Conservation (phyloP, 345 rosid species). For the Erucastrum elatum region DNA sequence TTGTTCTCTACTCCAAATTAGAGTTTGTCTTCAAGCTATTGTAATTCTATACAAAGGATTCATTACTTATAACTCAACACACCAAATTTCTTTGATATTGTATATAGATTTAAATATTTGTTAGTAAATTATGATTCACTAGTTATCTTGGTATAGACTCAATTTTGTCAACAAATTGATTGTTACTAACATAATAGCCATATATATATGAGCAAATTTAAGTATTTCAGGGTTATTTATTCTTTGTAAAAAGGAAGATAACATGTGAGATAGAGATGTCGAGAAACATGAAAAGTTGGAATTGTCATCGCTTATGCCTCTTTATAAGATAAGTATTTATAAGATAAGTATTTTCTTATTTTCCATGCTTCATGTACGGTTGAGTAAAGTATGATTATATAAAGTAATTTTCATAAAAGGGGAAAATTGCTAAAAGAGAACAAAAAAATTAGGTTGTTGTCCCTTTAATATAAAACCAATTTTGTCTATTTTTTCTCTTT, state of each 20-base stretch:
- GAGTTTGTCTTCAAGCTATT: no score
- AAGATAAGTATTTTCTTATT: background rate
- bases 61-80: no score
- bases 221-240: background rate
- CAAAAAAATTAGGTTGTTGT: no score
- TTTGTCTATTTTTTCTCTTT: no score
- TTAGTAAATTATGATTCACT: background rate
- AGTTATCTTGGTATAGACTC: background rate
- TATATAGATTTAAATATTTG: no score
- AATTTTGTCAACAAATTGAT: background rate
- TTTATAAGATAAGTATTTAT: background rate
- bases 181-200: background rate
- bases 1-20: no score
- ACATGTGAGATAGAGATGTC: background rate
- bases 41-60: no score
- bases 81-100: background rate
- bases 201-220: background rate
- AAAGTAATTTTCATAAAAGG: background rate
- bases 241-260: background rate
- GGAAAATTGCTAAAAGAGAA: no score
- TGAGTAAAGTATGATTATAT: background rate
- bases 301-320: no score
- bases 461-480: no score
- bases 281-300: background rate
- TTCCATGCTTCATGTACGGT: background rate